Conservation (phyloP, 352 stramenopile genomes). For the Pythium dissimile region DNA sequence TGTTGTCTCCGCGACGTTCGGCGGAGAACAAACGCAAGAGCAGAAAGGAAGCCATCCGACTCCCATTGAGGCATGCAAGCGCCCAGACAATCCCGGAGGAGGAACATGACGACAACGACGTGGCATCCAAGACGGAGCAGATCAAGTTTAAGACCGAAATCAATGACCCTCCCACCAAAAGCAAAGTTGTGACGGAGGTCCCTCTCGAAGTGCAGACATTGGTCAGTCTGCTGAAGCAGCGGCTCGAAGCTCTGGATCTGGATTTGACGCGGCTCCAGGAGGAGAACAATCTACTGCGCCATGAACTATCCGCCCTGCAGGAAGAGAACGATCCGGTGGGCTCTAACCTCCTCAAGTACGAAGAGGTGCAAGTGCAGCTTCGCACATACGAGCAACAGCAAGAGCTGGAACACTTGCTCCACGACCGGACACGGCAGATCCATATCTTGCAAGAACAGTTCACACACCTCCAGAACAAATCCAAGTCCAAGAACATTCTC, state of each 20-base stretch:
- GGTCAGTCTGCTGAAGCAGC: slow-evolving; percentile 34
- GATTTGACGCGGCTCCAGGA: slow-evolving; percentile 40
- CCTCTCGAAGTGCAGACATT: slow-evolving; percentile 14
- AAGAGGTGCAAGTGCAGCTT: not conserved
- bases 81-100: slow-evolving; percentile 6
- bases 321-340: not conserved
- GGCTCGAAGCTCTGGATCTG: slow-evolving; percentile 40
- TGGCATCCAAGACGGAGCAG: not conserved
- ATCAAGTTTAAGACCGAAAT: not conserved
- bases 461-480: slow-evolving; percentile 37
- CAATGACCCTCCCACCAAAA: not conserved
- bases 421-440: slow-evolving; percentile 38
- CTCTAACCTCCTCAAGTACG: not conserved
- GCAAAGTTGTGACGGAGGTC: not conserved
- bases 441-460: slow-evolving; percentile 55
- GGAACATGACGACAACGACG: not conserved
- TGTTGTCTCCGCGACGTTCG: slow-evolving; percentile 3
- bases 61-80: slow-evolving; percentile 10
- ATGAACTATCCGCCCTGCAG: slow-evolving; percentile 6
- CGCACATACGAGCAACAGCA: slow-evolving; percentile 16
- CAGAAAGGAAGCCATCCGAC: not conserved
- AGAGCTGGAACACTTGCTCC: slow-evolving; percentile 30
- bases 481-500: slow-evolving; percentile 29
- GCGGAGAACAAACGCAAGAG: not conserved
- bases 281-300: slow-evolving; percentile 53